phyloP scores from a whole-genome alignment of 116 monocot species.

The Dioscorea cayenensis region DNA sequence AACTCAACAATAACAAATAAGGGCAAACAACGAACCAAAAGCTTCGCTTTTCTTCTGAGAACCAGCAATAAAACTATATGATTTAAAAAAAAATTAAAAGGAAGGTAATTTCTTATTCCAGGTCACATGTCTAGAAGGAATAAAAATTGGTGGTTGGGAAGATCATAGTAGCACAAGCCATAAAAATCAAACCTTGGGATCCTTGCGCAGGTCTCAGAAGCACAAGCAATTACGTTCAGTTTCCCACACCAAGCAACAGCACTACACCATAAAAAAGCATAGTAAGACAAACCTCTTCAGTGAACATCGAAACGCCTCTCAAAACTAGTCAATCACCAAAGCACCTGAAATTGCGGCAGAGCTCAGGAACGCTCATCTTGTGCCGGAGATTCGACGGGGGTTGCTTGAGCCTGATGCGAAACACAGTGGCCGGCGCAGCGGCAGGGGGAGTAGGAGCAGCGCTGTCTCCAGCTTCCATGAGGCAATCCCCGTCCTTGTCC shows the following conservation, averaged over 20 bases:
- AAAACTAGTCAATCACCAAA: background rate
- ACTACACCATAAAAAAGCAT: constrained; percentile 31
- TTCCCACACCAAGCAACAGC: constrained; percentile 97
- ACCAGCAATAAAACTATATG: too few relatives aligned
- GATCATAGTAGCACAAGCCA: background rate
- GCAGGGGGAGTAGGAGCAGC: constrained; percentile 8
- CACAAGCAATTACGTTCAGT: constrained; percentile 91
- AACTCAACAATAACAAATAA: too few relatives aligned
- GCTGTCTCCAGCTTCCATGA: constrained; percentile 27
- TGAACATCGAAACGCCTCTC: background rate
- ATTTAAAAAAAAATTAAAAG: too few relatives aligned
- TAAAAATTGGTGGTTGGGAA: background rate
- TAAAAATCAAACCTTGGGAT: constrained; percentile 65
- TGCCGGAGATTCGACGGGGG: constrained; percentile 59
- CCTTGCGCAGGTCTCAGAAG: constrained; percentile 96
- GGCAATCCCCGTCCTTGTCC: constrained; percentile 6
- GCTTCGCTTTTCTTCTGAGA: too few relatives aligned
- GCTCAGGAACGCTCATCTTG: constrained; percentile 98
- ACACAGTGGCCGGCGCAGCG: constrained; percentile 65
- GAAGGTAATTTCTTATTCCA: too few relatives aligned
- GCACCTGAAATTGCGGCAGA: constrained; percentile 95
- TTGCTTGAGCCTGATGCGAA: constrained; percentile 89
- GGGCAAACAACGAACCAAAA: too few relatives aligned
- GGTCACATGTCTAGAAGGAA: too few relatives aligned
- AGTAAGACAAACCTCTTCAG: background rate